These are phyloP conservation scores for Thalassiosira pacifica DNA, from an alignment of 352 stramenopile species.

Conservation along the genomic window DNA sequence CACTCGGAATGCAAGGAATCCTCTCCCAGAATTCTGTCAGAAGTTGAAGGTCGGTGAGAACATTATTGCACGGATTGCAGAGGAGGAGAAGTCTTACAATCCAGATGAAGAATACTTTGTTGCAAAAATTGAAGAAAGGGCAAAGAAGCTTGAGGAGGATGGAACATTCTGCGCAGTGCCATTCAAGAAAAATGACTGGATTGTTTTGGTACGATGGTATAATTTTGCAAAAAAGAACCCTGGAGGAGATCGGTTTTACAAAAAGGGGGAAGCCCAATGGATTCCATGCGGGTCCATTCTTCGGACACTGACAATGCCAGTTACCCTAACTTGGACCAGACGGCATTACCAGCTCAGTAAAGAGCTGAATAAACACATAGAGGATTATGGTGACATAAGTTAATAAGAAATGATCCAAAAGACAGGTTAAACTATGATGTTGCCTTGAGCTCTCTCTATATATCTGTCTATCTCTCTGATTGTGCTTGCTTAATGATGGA, in stretches of 20 bases:
- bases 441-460: too few species aligned
- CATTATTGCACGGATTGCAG: background rate
- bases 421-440: too few species aligned
- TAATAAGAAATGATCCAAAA: background rate
- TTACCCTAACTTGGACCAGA: background rate
- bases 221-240: background rate
- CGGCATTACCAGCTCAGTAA: background rate
- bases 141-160: background rate
- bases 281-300: constrained; percentile 4
- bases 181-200: constrained; percentile 13
- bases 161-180: background rate
- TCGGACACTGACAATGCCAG: background rate
- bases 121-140: background rate
- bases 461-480: too few species aligned
- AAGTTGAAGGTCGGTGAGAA: background rate
- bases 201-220: background rate
- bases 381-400: background rate
- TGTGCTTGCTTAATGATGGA: too few species aligned
- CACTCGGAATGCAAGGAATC: background rate
- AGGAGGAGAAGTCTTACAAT: background rate
- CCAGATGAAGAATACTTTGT: constrained; percentile 3
- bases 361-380: background rate
- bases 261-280: background rate
- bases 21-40: background rate
- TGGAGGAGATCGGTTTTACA: background rate